Base-by-base conservation (phyloP, 2,329 filamentous ascomycete species). In the Xylaria sp. region DNA sequence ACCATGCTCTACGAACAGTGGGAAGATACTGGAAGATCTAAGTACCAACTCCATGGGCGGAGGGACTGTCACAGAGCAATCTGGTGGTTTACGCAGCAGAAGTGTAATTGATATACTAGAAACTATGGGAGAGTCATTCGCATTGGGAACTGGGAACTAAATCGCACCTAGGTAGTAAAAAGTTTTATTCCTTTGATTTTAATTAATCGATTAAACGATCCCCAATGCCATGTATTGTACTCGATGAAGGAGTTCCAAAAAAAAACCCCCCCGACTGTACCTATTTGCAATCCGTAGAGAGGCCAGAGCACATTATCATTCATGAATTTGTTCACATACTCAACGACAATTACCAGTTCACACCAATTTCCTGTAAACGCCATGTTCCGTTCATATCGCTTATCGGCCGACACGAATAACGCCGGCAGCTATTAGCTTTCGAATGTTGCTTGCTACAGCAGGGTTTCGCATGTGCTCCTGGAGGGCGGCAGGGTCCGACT, bases 391-490 rank as follows among this genome's bases (percentile, higher is more conserved):
- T 55, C 51, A 56, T 66, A 49, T 57, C 50, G 57, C 66, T 76
- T 66, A 77, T 73, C 80, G 74, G 45, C 92, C 92, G 72, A 95
- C 85, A 49, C 92, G 89, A 75, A 97, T 97, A 15, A 97, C 94
- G 76, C 96, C 94, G 49, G 95, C 94, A 61, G 93, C 93, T 72
- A 97, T 90, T 74, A 98, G 84, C 83, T 97, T 97, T 85, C 97
- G 93, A 71, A 99, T 92, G 87, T 97, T 97, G 74, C 87, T 87
- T 67, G 90, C 87, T 73, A 99, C 92, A 65, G 85, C 87, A 0
- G 93, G 88, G 84, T 98, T 99, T 84, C 90, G 92, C 92, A 99
- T 97, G 81, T 99, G 96, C 80, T 99, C 95, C 78, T 96, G 91
- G 69, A 99, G 87, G 51, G 96, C 96, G 55, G 91, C 91, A 20